Percentiles rank a stretch among this genome's conserved stretches.
Conservation (phyloP, 1,139 yeast species). For the Saccharomyces hybrid region DNA sequence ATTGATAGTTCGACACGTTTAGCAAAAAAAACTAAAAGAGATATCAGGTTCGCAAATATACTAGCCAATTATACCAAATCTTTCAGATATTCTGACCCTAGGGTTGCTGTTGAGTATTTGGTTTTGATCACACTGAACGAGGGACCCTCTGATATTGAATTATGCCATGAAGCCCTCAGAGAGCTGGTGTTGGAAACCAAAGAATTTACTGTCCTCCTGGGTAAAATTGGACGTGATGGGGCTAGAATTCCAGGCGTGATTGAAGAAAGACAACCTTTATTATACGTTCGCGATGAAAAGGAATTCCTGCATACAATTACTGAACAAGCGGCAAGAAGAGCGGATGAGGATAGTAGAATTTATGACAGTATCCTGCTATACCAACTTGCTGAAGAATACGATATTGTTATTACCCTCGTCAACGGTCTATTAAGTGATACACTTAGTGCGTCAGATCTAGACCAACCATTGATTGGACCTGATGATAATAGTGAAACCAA, state of each 20-base stretch:
- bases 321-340: slow-evolving; percentile 76
- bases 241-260: slow-evolving; percentile 76
- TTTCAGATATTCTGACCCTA: slow-evolving; percentile 80
- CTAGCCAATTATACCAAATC: slow-evolving; percentile 69
- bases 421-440: slow-evolving; percentile 77
- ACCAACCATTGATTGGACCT: slow-evolving; percentile 42
- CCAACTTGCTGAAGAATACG: slow-evolving; percentile 83
- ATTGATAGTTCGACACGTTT: slow-evolving; percentile 32
- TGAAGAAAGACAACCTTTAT: slow-evolving; percentile 67
- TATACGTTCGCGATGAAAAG: slow-evolving; percentile 48
- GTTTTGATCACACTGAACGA: slow-evolving; percentile 56
- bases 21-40: background rate
- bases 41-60: slow-evolving; percentile 39
- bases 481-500: slow-evolving; percentile 36
- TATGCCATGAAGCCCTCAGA: slow-evolving; percentile 73
- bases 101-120: slow-evolving; percentile 83
- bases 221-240: slow-evolving; percentile 73
- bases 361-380: slow-evolving; percentile 81
- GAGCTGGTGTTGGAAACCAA: slow-evolving; percentile 82
- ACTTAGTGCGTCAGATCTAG: slow-evolving; percentile 65
- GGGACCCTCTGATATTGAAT: slow-evolving; percentile 42
- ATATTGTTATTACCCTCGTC: slow-evolving; percentile 70
- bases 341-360: slow-evolving; percentile 87
- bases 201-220: slow-evolving; percentile 73
- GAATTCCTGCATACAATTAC: slow-evolving; percentile 61